These are phyloP conservation scores for Plenodomus lindquistii DNA, from an alignment of 2,329 filamentous ascomycete genomes.

Conservation along the genomic window DNA sequence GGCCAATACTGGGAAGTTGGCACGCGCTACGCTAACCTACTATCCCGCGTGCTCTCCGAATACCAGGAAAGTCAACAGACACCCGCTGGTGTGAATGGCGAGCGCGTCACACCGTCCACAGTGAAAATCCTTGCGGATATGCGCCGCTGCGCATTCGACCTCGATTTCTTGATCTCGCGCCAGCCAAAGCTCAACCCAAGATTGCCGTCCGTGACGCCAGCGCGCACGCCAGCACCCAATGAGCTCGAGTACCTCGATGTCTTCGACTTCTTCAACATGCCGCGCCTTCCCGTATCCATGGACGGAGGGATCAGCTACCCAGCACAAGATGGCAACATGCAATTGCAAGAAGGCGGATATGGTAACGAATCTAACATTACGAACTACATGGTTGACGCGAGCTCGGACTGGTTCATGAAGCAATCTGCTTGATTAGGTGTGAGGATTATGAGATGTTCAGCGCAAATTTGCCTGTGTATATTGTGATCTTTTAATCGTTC, in stretches of 20 bases:
- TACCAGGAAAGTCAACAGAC: slow-evolving; percentile 75
- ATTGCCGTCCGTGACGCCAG: slow-evolving; percentile 55
- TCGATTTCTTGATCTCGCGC: slow-evolving; percentile 85
- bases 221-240: slow-evolving; percentile 73
- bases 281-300: slow-evolving; percentile 62
- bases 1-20: slow-evolving; percentile 86
- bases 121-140: slow-evolving; percentile 90
- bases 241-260: slow-evolving; percentile 90
- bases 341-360: slow-evolving; percentile 28
- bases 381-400: slow-evolving; percentile 76
- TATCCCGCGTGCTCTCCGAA: slow-evolving; percentile 84
- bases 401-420: slow-evolving; percentile 70
- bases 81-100: slow-evolving; percentile 60
- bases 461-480: no score
- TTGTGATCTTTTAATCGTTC: no score
- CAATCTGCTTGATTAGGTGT: slow-evolving; percentile 23
- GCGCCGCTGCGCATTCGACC: slow-evolving; percentile 85
- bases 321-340: slow-evolving; percentile 32
- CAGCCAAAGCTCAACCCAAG: slow-evolving; percentile 61
- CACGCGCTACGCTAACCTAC: slow-evolving; percentile 75
- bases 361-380: slow-evolving; percentile 75
- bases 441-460: no score
- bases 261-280: slow-evolving; percentile 94
- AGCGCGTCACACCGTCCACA: slow-evolving; percentile 76
- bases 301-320: slow-evolving; percentile 35